A percentile compares a stretch with the other conserved stretches of the same genome.
phyloP scores from a whole-genome alignment of 108 stramenopile genomes.

The Nitzschia sp. region DNA sequence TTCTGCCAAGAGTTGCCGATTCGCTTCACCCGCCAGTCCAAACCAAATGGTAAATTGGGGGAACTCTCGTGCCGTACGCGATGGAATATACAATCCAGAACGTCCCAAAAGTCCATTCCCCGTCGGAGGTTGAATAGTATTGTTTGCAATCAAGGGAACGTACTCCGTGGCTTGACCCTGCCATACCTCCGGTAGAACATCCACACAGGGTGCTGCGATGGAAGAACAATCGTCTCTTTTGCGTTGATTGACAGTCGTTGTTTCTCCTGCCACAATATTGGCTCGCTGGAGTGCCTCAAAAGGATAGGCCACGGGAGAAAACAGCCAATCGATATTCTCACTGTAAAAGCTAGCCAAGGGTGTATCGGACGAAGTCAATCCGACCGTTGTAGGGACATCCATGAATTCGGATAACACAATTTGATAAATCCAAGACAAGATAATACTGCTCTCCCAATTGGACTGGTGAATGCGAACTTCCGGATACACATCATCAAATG shows the following conservation, averaged over 20 bases:
- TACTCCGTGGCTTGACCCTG: conserved; percentile 9
- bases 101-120: conserved; percentile 35
- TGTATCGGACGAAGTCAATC: conserved; percentile 5
- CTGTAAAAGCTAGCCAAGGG: conserved; percentile 25
- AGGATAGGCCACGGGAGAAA: conserved; percentile 13
- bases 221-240: neutral
- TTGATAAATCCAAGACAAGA: conserved; percentile 35
- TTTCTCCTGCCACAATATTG: conserved; percentile 5
- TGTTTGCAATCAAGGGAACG: neutral
- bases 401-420: conserved; percentile 33
- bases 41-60: conserved; percentile 30
- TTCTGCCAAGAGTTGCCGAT: conserved; percentile 32
- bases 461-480: conserved; percentile 32
- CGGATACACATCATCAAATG: conserved; percentile 10
- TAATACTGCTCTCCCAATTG: conserved; percentile 32
- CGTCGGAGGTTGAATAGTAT: conserved; percentile 14
- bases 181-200: conserved; percentile 44
- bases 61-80: conserved; percentile 19
- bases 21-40: conserved; percentile 40
- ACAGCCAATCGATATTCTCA: conserved; percentile 17
- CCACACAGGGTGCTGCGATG: conserved; percentile 17
- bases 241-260: neutral
- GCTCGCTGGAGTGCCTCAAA: conserved; percentile 7
- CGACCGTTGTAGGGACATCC: conserved; percentile 30
- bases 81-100: conserved; percentile 35